phyloP scores from a whole-genome alignment of 306 rosid genomes.

The Sicyos edulis region DNA sequence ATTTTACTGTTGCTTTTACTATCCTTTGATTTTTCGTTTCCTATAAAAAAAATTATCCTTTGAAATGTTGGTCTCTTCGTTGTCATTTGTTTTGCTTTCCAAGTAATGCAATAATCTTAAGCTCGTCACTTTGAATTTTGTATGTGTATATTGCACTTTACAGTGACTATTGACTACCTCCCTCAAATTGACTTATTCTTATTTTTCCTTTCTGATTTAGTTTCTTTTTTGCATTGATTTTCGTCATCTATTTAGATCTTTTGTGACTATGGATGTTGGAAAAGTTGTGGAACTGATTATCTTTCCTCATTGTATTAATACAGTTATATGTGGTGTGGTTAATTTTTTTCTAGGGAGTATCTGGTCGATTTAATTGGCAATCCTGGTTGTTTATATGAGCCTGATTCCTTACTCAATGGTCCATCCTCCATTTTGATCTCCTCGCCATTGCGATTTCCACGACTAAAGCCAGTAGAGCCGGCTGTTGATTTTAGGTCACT shows the following conservation, averaged over 20 bases:
- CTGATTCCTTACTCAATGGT: slow-evolving; percentile 94
- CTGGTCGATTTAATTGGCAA: slow-evolving; percentile 79
- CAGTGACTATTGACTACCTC: no score
- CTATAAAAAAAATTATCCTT: neutral
- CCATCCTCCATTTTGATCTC: slow-evolving; percentile 95
- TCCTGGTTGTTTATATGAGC: slow-evolving; percentile 82
- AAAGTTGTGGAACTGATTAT: neutral
- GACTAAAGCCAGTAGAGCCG: slow-evolving; percentile 66
- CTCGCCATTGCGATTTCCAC: slow-evolving; percentile 93
- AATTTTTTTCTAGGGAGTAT: slow-evolving; percentile 63
- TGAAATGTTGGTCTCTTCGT: neutral
- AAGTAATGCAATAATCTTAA: neutral
- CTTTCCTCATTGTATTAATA: slow-evolving; percentile 4
- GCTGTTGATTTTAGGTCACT: slow-evolving; percentile 76
- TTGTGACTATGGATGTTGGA: neutral
- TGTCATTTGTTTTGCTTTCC: neutral
- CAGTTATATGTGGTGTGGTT: slow-evolving; percentile 25
- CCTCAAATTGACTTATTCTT: neutral
- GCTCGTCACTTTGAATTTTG: neutral
- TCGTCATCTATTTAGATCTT: neutral
- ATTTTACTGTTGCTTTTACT: neutral
- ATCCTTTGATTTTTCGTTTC: neutral
- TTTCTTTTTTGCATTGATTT: no score
- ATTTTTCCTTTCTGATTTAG: neutral
- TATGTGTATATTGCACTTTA: no score